phyloP scores from a whole-genome alignment of 2,329 filamentous ascomycete genomes.

The Fusarium succisae region DNA sequence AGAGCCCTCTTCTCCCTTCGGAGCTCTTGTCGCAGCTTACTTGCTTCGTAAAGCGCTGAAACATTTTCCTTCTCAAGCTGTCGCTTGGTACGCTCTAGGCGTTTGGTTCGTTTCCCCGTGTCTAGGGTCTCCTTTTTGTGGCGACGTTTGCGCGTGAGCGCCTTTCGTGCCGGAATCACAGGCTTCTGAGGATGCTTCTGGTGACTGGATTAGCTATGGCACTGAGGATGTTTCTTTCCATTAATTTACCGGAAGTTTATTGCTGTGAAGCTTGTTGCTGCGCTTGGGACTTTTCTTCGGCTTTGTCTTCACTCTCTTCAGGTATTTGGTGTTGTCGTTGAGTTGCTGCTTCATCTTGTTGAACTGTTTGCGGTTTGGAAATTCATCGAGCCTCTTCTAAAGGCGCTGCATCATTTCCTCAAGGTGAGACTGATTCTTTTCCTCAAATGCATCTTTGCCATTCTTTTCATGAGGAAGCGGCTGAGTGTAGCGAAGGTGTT shows the following conservation, averaged over 20 bases:
- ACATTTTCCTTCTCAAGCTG: not conserved
- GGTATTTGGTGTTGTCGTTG: not conserved
- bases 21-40: not conserved
- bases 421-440: fast-evolving
- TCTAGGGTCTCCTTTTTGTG: fast-evolving
- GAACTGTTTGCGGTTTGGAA: not conserved
- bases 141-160: fast-evolving
- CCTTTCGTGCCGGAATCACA: not conserved
- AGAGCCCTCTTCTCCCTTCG: not conserved
- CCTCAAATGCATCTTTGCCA: fast-evolving
- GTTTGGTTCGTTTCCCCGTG: not conserved
- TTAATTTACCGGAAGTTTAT: not conserved
- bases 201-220: not conserved
- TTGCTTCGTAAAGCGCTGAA: not conserved
- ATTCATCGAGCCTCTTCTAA: not conserved
- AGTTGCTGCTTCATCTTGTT: not conserved
- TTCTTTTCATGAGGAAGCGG: not conserved
- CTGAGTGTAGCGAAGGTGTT: too few species aligned
- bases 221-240: fast-evolving
- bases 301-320: not conserved
- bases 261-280: fast-evolving
- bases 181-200: not conserved
- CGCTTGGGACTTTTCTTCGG: not conserved
- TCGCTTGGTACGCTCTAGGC: not conserved
- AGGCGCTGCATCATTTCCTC: not conserved